phyloP scores from a whole-genome alignment of 306 rosid genomes.

The Trichosanthes truncata region DNA sequence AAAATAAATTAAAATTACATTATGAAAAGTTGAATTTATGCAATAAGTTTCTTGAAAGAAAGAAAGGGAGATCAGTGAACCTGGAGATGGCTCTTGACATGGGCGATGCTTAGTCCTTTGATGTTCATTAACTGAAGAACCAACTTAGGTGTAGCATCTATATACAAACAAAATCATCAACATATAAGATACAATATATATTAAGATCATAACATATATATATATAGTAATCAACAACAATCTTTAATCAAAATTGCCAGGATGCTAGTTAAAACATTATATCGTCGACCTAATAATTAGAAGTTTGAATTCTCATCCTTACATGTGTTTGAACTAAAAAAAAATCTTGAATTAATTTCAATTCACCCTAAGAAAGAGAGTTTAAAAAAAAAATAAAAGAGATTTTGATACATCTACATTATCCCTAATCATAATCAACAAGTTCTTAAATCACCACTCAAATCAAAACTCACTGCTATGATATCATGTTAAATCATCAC shows the following conservation, averaged over 20 bases:
- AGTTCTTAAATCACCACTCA: background rate
- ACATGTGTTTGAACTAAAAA: too few species aligned
- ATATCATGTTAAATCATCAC: background rate
- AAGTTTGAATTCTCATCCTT: too few species aligned
- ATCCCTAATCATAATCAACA: too few species aligned
- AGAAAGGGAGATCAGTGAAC: slow-evolving; percentile 11
- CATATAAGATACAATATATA: background rate
- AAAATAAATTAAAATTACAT: background rate
- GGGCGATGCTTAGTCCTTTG: slow-evolving; percentile 82
- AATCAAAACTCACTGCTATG: background rate
- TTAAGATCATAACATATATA: background rate
- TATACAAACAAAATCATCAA: slow-evolving; percentile 16
- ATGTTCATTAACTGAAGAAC: slow-evolving; percentile 96
- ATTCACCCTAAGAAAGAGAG: background rate
- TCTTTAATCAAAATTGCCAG: too few species aligned
- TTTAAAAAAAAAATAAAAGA: too few species aligned
- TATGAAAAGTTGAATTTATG: background rate
- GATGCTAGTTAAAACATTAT: too few species aligned
- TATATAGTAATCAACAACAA: background rate
- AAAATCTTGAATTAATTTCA: background rate
- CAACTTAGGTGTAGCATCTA: slow-evolving; percentile 96
- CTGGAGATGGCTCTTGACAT: slow-evolving; percentile 99
- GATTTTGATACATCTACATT: too few species aligned
- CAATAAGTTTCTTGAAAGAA: background rate
- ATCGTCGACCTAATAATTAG: too few species aligned